Evolutionary conservation across 805 yeast genomes (phyloP), one percentile per base, ranked within the genome.

Genomic region (Kodamaea kaohsiungensis): DNA sequence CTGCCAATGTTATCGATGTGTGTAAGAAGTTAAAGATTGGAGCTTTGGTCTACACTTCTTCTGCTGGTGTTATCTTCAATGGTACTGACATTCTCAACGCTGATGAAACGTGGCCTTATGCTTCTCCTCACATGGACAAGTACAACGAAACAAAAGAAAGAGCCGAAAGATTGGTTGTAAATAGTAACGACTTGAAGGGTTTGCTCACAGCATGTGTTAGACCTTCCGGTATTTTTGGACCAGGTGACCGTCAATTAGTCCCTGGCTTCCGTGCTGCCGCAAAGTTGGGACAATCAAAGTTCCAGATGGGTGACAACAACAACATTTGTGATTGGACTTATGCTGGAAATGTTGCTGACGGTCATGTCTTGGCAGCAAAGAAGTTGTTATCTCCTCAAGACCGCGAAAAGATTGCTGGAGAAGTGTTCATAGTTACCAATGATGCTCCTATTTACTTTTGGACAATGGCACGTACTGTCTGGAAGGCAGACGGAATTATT

Each of bases 221-320:
- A 58, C 99, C 99, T 1, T 97, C 99, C 1, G 99, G 99, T 40
- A 91, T 95, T 48, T 95, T 95, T 75, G 99, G 99, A 4, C 99
- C 98, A 5, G 98, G 99, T 45, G 99, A 95, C 69, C 84, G 99
- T 56, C 99, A 95, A 69, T 75, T 95, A 65, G 95, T 95, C 46
- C 99, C 99, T 10, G 96, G 96, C 2, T 77, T 95, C 55, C 84
- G 97, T 65, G 80, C 80, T 13, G 97, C 90, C 1, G 91, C 96
- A 2, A 80, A 81, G 55, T 74, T 83, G 52, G 96, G 96, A 7
- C 97, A 93, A 70, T 87, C 95, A 18, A 88, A 88, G 69, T 90
- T 90, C 70, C 99, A 95, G 72, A 78, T 95, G 48, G 99, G 99
- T 60, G 96, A 91, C 68, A 95, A 95, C 73, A 85, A 89, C 68